Conservation (phyloP, 805 yeast genomes). For the Metschnikowia matae region DNA sequence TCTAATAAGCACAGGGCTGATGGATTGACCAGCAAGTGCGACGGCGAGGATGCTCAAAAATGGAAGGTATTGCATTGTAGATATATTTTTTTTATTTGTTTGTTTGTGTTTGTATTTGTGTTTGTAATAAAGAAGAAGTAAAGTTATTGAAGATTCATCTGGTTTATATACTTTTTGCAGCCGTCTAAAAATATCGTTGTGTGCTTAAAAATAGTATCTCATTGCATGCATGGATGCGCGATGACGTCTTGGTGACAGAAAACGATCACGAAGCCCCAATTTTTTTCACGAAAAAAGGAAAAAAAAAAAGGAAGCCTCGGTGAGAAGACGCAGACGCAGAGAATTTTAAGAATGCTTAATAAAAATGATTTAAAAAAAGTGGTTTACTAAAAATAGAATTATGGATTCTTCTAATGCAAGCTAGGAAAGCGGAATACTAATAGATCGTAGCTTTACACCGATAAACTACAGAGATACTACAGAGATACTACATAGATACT, state of each 20-base stretch:
- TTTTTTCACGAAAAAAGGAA: background rate
- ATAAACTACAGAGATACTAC: no score
- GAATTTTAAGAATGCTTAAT: background rate
- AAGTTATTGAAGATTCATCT: background rate
- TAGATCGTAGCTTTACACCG: no score
- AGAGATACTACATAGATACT: no score
- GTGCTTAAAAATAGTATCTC: background rate
- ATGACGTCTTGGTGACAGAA: background rate
- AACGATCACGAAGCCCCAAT: background rate
- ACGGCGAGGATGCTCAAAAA: slow-evolving; percentile 21
- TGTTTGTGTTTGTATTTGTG: background rate
- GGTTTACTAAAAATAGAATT: background rate
- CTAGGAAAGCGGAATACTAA: no score
- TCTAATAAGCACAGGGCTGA: slow-evolving; percentile 20
- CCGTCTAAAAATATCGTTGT: background rate
- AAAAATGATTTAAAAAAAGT: no score
- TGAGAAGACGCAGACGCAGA: background rate
- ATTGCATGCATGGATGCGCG: background rate
- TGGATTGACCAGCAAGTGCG: slow-evolving; percentile 23
- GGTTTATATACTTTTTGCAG: slow-evolving; percentile 1
- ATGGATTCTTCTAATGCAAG: no score
- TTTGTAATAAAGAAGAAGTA: background rate
- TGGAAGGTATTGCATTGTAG: slow-evolving; percentile 13
- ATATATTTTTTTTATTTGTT: background rate
- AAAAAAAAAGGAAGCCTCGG: no score